Evolutionary conservation across 441 rosid genomes (phyloP).

Genomic region (Euphorbia celastroides): DNA sequence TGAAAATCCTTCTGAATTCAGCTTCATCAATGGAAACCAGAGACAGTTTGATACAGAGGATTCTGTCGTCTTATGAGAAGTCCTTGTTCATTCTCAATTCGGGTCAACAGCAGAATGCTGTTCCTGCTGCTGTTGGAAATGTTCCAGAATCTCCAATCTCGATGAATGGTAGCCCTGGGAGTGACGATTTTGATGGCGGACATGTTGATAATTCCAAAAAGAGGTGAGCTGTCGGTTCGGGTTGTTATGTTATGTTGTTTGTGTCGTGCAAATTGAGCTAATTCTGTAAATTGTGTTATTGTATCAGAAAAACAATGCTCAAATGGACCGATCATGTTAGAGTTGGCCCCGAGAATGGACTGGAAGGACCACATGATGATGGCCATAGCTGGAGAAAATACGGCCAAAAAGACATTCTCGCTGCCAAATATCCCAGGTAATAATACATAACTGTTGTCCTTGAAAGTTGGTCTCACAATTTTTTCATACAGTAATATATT

Average conservation of each 20-base stretch:
- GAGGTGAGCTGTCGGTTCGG: no score
- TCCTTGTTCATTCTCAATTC: constrained; percentile 44
- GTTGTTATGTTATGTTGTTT: background rate
- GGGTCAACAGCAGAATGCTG: constrained; percentile 29
- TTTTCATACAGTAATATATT: no score
- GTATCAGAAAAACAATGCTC: constrained; percentile 49
- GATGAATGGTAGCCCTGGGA: constrained; percentile 47
- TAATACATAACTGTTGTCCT: no score
- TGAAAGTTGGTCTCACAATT: no score
- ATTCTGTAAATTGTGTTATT: background rate
- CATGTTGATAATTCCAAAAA: no score
- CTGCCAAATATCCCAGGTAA: constrained; percentile 83
- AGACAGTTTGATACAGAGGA: constrained; percentile 42
- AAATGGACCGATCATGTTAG: constrained; percentile 57
- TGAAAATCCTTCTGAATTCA: constrained; percentile 36
- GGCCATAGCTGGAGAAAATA: constrained; percentile 94
- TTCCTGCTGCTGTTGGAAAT: no score
- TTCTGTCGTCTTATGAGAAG: constrained; percentile 65
- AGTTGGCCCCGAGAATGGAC: constrained; percentile 42
- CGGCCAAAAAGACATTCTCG: constrained; percentile 90
- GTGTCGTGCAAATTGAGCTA: no score
- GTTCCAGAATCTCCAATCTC: constrained; percentile 48
- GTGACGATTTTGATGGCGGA: constrained; percentile 52
- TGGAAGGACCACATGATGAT: constrained; percentile 69
- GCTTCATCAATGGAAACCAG: constrained; percentile 43